A percentile compares a stretch with the other conserved stretches of the same genome.
These are phyloP conservation scores for Vanderwaltozyma tropicalis DNA, from an alignment of 805 yeast genomes.

Conservation along the genomic window DNA sequence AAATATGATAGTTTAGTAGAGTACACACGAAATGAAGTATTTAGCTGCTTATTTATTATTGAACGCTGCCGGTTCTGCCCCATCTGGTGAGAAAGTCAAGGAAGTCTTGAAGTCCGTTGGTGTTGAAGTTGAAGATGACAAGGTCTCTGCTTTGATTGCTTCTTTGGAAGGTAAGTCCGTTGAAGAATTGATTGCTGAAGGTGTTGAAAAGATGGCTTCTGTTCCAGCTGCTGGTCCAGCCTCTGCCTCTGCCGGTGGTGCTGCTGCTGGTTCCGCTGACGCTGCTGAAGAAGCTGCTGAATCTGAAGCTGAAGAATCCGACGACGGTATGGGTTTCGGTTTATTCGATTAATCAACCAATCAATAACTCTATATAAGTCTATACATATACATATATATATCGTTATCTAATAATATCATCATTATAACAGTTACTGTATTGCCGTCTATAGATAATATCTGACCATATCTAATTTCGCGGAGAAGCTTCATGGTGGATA, in stretches of 20 bases:
- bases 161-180: conserved; percentile 91
- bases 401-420: too few species aligned
- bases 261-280: conserved; percentile 37
- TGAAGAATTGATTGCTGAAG: conserved; percentile 85
- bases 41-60: conserved; percentile 98
- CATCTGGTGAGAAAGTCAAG: conserved; percentile 87
- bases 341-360: conserved; percentile 56
- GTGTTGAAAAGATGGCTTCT: conserved; percentile 91
- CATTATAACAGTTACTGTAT: too few species aligned
- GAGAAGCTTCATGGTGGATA: too few species aligned
- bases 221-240: conserved; percentile 98
- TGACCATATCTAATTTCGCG: too few species aligned
- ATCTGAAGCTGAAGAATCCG: conserved; percentile 57
- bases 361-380: too few species aligned
- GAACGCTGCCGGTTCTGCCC: conserved; percentile 93
- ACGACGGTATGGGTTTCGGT: conserved; percentile 87
- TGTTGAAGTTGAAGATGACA: conserved; percentile 86
- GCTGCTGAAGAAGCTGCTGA: conserved; percentile 48
- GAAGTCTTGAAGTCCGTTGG: conserved; percentile 88
- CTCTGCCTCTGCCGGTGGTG: conserved; percentile 51
- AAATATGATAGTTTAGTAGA: too few species aligned
- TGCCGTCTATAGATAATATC: too few species aligned
- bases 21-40: conserved; percentile 60
- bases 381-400: too few species aligned
- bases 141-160: conserved; percentile 66